Base-by-base conservation (phyloP, 108 stramenopile species). In the Epithemia pelagica region DNA sequence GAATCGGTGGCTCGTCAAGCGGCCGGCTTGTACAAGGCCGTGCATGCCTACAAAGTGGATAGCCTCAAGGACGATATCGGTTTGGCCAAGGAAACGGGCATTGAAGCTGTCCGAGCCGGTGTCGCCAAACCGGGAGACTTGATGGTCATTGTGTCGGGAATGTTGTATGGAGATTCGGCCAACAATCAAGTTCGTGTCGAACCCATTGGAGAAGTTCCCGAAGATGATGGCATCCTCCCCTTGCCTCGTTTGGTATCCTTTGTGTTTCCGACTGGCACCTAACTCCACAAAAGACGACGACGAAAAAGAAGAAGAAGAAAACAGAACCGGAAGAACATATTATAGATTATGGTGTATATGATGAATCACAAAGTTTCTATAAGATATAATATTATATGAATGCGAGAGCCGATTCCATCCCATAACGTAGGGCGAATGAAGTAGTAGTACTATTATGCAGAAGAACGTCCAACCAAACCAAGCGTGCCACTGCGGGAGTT, bases 121-220 rank as follows among this genome's bases (percentile, higher is more conserved):
- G 87, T 91, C 67, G 85, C 91, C 32, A 68, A 77, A 55, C 58
- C 83, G 7, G 96, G 94, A 29, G 95, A 96, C 65, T 66, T 73
- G 55, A 76, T 96, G 21, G 93, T 97, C 2, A 78, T 94, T 60
- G 86, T 97, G 25, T 78, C 84, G 61, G 96, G 88, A 58, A 66
- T 56, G 28, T 61, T 60, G 10, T 56, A 55, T 55, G 68, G 64
- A 20, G 24, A 64, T 25, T 62, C 68, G 27, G 66, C 68, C 68
- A 74, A 60, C 28, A 64, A 74, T 33, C 55, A 60, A n/a, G 37
- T 74, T 32, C 68, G 69, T 22, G 74, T 74, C 3, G 66, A 74
- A 54, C 37, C 10, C 5, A 46, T 46, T 15, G 37, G 10, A 10
- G 26, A 15, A 2, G 33, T 71, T 52, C 21, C 62, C 62, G 37